Conservation (phyloP, 2,329 filamentous ascomycete genomes). For the Cladosporium sp. region DNA sequence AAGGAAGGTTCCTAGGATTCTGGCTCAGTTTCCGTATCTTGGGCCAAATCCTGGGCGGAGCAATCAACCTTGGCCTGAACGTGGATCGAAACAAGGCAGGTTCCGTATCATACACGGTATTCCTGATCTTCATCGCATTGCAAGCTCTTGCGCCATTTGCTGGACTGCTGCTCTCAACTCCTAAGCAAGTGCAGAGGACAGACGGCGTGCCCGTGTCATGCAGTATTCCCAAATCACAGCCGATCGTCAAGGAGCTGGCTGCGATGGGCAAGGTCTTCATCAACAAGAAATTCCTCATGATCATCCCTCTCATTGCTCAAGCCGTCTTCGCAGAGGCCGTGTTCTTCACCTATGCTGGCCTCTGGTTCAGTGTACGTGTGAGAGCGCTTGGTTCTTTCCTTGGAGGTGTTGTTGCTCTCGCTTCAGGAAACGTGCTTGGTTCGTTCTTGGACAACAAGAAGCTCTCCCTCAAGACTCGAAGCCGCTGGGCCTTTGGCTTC, state of each 20-base stretch:
- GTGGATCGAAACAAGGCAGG: constrained; percentile 57
- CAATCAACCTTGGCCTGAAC: constrained; percentile 70
- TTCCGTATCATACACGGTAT: constrained; percentile 68
- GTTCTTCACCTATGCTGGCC: constrained; percentile 61
- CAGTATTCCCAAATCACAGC: constrained; percentile 51
- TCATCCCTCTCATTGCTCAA: constrained; percentile 68
- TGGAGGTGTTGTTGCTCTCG: constrained; percentile 66
- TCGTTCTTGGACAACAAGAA: constrained; percentile 62
- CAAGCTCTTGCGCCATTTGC: constrained; percentile 67
- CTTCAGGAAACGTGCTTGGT: constrained; percentile 66
- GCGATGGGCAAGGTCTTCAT: constrained; percentile 61
- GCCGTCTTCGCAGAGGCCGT: constrained; percentile 71
- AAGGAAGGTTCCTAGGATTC: constrained; percentile 64
- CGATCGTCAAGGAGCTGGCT: constrained; percentile 61
- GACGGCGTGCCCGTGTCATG: constrained; percentile 65
- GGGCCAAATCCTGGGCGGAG: constrained; percentile 70
- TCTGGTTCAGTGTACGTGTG: constrained; percentile 71
- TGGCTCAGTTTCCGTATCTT: constrained; percentile 65
- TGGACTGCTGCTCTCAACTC: constrained; percentile 62
- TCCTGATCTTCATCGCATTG: constrained; percentile 68
- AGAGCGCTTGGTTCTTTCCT: constrained; percentile 71
- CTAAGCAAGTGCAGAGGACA: constrained; percentile 62
- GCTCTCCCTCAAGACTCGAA: constrained; percentile 55
- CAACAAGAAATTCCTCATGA: constrained; percentile 61
- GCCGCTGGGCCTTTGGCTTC: constrained; percentile 56